Evolutionary conservation across 2,329 filamentous ascomycete genomes (phyloP).

Genomic region (Fusarium sp.): DNA sequence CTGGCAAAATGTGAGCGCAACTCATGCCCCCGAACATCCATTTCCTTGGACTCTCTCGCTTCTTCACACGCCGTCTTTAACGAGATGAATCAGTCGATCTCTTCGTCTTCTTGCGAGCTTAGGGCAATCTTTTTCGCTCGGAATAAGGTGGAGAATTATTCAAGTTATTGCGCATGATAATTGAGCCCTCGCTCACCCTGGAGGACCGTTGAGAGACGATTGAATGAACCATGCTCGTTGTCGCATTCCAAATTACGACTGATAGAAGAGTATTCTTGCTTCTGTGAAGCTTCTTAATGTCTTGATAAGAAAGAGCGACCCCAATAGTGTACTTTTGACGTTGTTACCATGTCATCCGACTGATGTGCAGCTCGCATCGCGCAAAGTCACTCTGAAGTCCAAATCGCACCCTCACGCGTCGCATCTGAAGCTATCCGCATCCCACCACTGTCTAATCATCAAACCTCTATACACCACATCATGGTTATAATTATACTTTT

Average conservation of each 20-base stretch:
- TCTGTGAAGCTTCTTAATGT: slow-evolving; percentile 15
- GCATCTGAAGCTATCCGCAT: slow-evolving; percentile 52
- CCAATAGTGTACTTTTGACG: slow-evolving; percentile 22
- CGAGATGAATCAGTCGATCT: slow-evolving; percentile 50
- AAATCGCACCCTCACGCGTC: slow-evolving; percentile 33
- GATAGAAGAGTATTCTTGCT: slow-evolving; percentile 9
- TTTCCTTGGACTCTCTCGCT: slow-evolving; percentile 46
- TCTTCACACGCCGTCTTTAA: slow-evolving; percentile 46
- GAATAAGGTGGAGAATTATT: slow-evolving; percentile 21
- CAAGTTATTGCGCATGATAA: slow-evolving; percentile 31
- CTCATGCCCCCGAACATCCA: slow-evolving; percentile 46
- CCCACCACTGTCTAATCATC: slow-evolving; percentile 32
- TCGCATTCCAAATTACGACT: slow-evolving; percentile 50
- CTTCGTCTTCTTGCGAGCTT: slow-evolving; percentile 30
- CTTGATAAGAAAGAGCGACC: slow-evolving; percentile 32
- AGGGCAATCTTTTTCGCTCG: slow-evolving; percentile 40
- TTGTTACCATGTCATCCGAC: slow-evolving; percentile 15
- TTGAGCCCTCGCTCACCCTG: slow-evolving; percentile 22
- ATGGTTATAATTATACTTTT: slow-evolving; percentile 2
- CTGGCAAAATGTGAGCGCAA: slow-evolving; percentile 45
- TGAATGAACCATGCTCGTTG: slow-evolving; percentile 43
- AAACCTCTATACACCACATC: slow-evolving; percentile 35
- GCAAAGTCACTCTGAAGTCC: slow-evolving; percentile 48
- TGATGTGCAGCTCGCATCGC: slow-evolving; percentile 10
- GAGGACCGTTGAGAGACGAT: slow-evolving; percentile 30